A percentile compares a stretch with the other conserved stretches of the same genome.
Conservation (phyloP, 805 yeast species). For the Torulaspora microellipsoides region DNA sequence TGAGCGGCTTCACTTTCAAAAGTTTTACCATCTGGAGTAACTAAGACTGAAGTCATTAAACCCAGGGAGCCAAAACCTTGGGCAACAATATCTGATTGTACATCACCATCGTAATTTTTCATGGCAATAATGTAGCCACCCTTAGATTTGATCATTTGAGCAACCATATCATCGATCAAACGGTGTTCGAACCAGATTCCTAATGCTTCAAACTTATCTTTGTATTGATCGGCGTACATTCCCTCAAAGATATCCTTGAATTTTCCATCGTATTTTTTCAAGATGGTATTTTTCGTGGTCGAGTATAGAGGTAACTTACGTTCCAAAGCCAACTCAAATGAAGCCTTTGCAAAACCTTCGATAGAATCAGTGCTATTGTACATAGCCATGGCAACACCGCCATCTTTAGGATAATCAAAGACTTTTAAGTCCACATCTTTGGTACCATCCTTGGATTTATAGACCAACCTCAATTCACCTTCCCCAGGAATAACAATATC, state of each 20-base stretch:
- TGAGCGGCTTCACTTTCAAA: conserved; percentile 99
- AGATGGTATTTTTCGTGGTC: conserved; percentile 91
- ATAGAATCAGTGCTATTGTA: conserved; percentile 94
- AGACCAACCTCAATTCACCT: conserved; percentile 74
- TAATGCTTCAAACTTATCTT: conserved; percentile 60
- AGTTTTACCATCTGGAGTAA: conserved; percentile 95
- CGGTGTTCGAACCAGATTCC: conserved; percentile 98
- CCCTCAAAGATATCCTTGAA: conserved; percentile 91
- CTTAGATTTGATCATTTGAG: conserved; percentile 93
- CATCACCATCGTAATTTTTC: conserved; percentile 98
- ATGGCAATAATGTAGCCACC: conserved; percentile 95
- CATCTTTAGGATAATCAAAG: conserved; percentile 50
- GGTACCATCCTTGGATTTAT: conserved; percentile 51
- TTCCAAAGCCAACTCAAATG: conserved; percentile 80
- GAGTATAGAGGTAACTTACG: conserved; percentile 76
- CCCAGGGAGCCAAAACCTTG: conserved; percentile 98
- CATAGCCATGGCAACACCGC: conserved; percentile 84
- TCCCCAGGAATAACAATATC: conserved; percentile 75
- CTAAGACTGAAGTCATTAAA: conserved; percentile 93
- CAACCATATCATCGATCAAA: conserved; percentile 97
- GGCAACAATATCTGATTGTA: conserved; percentile 93
- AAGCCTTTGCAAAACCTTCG: conserved; percentile 84
- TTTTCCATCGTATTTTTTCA: conserved; percentile 90
- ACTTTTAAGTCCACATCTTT: conserved; percentile 34
- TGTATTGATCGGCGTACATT: conserved; percentile 67